phyloP scores from a whole-genome alignment of 2,329 filamentous ascomycete species.

The Clarireedia monteithiana region DNA sequence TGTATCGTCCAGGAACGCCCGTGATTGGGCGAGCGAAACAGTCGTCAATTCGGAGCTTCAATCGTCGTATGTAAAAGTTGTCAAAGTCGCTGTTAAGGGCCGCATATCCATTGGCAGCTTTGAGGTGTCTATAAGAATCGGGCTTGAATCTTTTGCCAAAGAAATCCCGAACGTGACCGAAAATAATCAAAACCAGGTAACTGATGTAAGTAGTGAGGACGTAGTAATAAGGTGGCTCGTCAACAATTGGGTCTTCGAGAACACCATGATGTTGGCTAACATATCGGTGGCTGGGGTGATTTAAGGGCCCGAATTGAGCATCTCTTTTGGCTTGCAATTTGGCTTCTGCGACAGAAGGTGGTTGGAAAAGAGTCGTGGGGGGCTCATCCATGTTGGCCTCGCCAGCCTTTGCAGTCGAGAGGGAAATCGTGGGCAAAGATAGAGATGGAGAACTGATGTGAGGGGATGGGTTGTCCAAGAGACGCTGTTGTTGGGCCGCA shows the following conservation, averaged over 20 bases:
- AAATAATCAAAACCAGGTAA: slow-evolving; percentile 90
- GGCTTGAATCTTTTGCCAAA: slow-evolving; percentile 93
- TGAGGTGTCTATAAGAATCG: slow-evolving; percentile 73
- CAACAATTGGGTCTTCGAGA: slow-evolving; percentile 77
- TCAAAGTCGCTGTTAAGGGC: slow-evolving; percentile 97
- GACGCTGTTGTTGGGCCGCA: slow-evolving; percentile 53
- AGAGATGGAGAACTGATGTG: slow-evolving; percentile 65
- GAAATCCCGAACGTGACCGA: slow-evolving; percentile 93
- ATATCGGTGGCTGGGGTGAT: slow-evolving; percentile 75
- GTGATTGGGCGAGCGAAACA: slow-evolving; percentile 90
- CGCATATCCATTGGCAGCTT: slow-evolving; percentile 80
- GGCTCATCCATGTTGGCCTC: slow-evolving; percentile 66
- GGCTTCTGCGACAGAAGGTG: slow-evolving; percentile 76
- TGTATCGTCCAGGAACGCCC: slow-evolving; percentile 87
- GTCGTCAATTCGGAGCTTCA: slow-evolving; percentile 94
- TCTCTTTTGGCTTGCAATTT: slow-evolving; percentile 69
- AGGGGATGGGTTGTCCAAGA: slow-evolving; percentile 43
- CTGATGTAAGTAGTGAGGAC: slow-evolving; percentile 97
- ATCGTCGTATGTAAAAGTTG: slow-evolving; percentile 88
- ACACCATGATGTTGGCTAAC: slow-evolving; percentile 76
- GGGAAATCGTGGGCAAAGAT: slow-evolving; percentile 81
- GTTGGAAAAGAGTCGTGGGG: slow-evolving; percentile 76
- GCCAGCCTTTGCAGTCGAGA: slow-evolving; percentile 77
- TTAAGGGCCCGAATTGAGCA: slow-evolving; percentile 84
- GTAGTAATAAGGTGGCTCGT: slow-evolving; percentile 95